Evolutionary conservation across 2,329 filamentous ascomycete genomes (phyloP).

Genomic region (Elsinoe necatrix): DNA sequence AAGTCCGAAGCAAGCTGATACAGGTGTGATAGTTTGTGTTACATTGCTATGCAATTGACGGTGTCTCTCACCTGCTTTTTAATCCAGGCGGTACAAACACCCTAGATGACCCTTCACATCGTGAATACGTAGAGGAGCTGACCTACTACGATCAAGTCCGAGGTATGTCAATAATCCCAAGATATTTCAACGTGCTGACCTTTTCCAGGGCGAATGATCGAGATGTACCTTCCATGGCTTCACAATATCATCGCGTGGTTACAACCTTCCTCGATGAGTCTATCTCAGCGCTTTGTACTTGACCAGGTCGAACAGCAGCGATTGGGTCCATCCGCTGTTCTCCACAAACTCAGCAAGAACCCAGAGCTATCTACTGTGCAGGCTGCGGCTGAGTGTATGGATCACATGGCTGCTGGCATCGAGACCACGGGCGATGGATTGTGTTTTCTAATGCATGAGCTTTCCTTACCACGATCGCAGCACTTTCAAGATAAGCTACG

Average conservation of each 20-base stretch:
- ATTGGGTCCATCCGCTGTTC: neutral
- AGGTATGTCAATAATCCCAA: neutral
- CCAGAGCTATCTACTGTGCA: slow-evolving; percentile 12
- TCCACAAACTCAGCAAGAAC: neutral
- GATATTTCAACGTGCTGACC: neutral
- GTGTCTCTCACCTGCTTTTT: slow-evolving; percentile 17
- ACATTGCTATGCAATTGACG: slow-evolving; percentile 19
- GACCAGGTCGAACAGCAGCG: neutral
- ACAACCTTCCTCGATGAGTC: neutral
- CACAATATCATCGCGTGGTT: neutral
- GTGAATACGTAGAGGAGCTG: slow-evolving; percentile 17
- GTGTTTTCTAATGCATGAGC: slow-evolving; percentile 63
- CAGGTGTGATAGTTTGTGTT: slow-evolving; percentile 11
- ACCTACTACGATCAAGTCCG: slow-evolving; percentile 17
- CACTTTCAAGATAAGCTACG: slow-evolving; percentile 15
- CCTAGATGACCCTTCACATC: slow-evolving; percentile 12
- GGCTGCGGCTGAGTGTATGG: slow-evolving; percentile 50
- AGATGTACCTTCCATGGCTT: slow-evolving; percentile 16
- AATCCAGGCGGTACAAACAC: slow-evolving; percentile 17
- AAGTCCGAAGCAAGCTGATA: neutral
- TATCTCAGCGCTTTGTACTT: neutral
- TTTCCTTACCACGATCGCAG: slow-evolving; percentile 48
- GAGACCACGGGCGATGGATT: slow-evolving; percentile 63
- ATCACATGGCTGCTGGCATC: slow-evolving; percentile 64
- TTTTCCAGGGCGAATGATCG: slow-evolving; percentile 7